Evolutionary conservation across 192 early-diverging fungal genomes (phyloP).

Genomic region (Gonapodya prolifera): DNA sequence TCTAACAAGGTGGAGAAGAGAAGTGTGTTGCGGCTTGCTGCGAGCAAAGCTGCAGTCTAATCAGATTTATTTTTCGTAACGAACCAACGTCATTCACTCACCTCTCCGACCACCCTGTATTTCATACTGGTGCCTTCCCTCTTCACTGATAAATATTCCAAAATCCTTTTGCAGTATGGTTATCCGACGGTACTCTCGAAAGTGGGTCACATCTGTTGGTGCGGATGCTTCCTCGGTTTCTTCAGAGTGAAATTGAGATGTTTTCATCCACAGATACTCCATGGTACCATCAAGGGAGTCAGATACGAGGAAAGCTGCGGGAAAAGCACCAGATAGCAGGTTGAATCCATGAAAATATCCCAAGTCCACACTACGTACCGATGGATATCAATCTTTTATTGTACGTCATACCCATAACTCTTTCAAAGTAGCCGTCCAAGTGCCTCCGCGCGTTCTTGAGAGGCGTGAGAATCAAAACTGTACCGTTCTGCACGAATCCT

Average conservation of each 20-base stretch:
- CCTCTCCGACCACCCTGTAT: constrained; percentile 24
- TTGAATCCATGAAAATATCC: neutral
- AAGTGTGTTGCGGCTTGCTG: constrained; percentile 47
- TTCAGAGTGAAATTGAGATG: neutral
- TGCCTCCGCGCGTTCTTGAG: constrained; percentile 45
- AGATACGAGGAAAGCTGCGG: constrained; percentile 45
- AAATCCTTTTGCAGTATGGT: constrained; percentile 49
- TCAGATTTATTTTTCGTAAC: neutral
- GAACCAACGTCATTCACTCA: neutral
- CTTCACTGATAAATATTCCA: constrained; percentile 27
- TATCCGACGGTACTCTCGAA: constrained; percentile 29
- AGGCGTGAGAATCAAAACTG: constrained; percentile 45
- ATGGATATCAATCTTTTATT: constrained; percentile 49
- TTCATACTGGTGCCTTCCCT: constrained; percentile 40
- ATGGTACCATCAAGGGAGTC: constrained; percentile 46
- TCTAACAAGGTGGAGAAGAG: constrained; percentile 39
- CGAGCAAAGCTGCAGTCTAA: constrained; percentile 24
- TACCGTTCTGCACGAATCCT: neutral
- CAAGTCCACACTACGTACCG: neutral
- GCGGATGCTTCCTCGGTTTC: too few relatives aligned
- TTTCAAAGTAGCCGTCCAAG: constrained; percentile 45
- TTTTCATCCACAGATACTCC: constrained; percentile 11
- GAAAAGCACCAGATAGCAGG: neutral
- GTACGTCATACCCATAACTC: constrained; percentile 38
- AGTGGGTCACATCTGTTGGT: too few relatives aligned